Conservation (phyloP, 768 basidiomycete species). For the Mycena vulgaris region DNA sequence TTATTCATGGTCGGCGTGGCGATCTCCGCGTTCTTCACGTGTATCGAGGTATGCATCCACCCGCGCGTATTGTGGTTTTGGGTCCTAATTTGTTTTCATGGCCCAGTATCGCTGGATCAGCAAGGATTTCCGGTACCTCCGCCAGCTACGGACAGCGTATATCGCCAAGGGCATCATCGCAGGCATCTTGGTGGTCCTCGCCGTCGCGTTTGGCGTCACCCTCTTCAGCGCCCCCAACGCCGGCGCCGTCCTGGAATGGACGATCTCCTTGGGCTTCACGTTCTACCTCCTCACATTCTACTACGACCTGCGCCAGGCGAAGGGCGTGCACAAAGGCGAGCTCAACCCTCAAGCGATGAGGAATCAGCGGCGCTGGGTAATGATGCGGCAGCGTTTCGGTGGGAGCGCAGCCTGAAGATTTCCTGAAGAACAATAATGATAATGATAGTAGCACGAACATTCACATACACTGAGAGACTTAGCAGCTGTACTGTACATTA, state of each 20-base stretch:
- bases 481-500: slow-evolving; percentile 26
- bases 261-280: slow-evolving; percentile 79
- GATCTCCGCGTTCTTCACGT: slow-evolving; percentile 81
- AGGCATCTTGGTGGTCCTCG: slow-evolving; percentile 67
- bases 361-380: slow-evolving; percentile 23
- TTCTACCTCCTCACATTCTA: slow-evolving; percentile 82
- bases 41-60: slow-evolving; percentile 67
- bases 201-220: slow-evolving; percentile 74
- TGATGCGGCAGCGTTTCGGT: slow-evolving; percentile 21
- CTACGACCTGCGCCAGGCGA: slow-evolving; percentile 77
- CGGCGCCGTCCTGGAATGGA: slow-evolving; percentile 84
- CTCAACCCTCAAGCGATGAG: slow-evolving; percentile 52
- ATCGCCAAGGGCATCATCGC: slow-evolving; percentile 75
- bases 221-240: slow-evolving; percentile 62
- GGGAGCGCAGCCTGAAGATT: slow-evolving; percentile 26
- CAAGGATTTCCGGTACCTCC: slow-evolving; percentile 64
- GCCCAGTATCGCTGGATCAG: slow-evolving; percentile 76
- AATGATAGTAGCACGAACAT: not conserved
- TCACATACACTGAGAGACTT: not conserved
- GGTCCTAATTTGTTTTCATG: not conserved
- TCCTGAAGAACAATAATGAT: slow-evolving; percentile 53
- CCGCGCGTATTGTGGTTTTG: no score
- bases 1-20: slow-evolving; percentile 83
- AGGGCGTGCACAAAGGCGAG: slow-evolving; percentile 65
- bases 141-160: slow-evolving; percentile 68